phyloP scores from a whole-genome alignment of 2,329 filamentous ascomycete genomes.

The Microascus cirrosus region DNA sequence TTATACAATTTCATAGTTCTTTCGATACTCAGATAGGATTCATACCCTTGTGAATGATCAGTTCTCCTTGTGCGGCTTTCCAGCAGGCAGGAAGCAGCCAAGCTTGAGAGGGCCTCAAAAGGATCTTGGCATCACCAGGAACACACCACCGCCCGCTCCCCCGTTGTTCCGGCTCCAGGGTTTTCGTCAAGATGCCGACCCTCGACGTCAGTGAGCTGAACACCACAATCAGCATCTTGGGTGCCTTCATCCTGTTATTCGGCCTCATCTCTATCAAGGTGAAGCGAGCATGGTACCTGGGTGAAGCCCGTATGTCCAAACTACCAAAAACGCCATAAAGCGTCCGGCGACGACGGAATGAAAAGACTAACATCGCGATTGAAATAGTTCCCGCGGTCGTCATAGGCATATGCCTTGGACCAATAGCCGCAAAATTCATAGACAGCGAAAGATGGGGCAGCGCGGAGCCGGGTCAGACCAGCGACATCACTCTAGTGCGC shows the following conservation, averaged over 20 bases:
- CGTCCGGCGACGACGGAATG: not conserved
- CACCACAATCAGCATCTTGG: conserved; percentile 11
- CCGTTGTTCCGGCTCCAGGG: not conserved
- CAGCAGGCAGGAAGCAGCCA: not conserved
- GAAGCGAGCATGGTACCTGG: conserved; percentile 40
- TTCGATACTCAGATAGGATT: not conserved
- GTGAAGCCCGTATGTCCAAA: conserved; percentile 34
- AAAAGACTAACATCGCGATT: not conserved
- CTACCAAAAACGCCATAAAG: not conserved
- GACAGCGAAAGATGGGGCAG: conserved; percentile 28
- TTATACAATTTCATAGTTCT: not conserved
- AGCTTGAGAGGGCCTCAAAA: not conserved
- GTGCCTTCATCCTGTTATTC: conserved; percentile 34
- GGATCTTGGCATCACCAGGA: not conserved
- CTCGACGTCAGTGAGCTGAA: conserved; percentile 12
- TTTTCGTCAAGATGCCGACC: conserved; percentile 11
- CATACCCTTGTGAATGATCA: not conserved
- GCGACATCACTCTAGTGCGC: conserved; percentile 25
- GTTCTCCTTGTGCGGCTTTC: not conserved
- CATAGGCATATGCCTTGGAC: conserved; percentile 42
- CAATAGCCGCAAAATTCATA: conserved; percentile 40
- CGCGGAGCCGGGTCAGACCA: conserved; percentile 16
- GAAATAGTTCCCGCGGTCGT: conserved; percentile 42
- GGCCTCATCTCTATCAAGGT: conserved; percentile 40
- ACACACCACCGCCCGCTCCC: not conserved